Percentiles rank a stretch among this genome's conserved stretches.
Evolutionary conservation across 352 stramenopile genomes (phyloP).

Genomic region (Pythium volutum): DNA sequence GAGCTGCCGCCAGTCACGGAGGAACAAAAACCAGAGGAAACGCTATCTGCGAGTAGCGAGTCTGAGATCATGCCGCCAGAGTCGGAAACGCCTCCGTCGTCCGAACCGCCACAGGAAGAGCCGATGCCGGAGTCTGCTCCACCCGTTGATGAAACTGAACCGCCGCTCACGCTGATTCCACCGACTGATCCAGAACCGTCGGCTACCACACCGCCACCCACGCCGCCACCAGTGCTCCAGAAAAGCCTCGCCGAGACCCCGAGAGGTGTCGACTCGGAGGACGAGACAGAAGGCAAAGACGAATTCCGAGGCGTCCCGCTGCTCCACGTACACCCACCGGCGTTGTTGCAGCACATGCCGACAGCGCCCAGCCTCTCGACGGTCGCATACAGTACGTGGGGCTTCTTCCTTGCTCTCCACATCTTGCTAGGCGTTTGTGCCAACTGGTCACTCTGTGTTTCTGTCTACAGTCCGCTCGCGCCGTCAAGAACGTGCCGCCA

Average conservation of each 20-base stretch:
- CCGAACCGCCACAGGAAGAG: not conserved
- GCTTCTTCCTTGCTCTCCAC: not conserved
- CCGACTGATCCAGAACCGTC: not conserved
- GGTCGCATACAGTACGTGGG: conserved; percentile 22
- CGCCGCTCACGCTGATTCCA: not conserved
- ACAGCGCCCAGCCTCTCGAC: conserved; percentile 27
- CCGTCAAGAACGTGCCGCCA: conserved; percentile 26
- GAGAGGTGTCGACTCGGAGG: not conserved
- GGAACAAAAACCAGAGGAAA: conserved; percentile 21
- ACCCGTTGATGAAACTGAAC: not conserved
- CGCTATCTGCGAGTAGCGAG: not conserved
- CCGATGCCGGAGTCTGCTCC: not conserved
- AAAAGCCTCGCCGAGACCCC: not conserved
- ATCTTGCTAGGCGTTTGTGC: not conserved
- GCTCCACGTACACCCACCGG: not conserved
- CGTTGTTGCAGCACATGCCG: conserved; percentile 27
- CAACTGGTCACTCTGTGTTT: not conserved
- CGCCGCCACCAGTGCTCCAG: not conserved
- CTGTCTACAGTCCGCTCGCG: conserved; percentile 29
- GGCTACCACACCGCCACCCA: not conserved
- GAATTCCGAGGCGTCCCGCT: not conserved
- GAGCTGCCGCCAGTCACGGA: not conserved
- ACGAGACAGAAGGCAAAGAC: conserved; percentile 6
- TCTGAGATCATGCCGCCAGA: conserved; percentile 9
- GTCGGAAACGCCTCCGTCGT: conserved; percentile 11